A percentile compares a stretch with the other conserved stretches of the same genome.
phyloP scores from a whole-genome alignment of 1,284 basidiomycete genomes.

The Schizophyllum amplum region DNA sequence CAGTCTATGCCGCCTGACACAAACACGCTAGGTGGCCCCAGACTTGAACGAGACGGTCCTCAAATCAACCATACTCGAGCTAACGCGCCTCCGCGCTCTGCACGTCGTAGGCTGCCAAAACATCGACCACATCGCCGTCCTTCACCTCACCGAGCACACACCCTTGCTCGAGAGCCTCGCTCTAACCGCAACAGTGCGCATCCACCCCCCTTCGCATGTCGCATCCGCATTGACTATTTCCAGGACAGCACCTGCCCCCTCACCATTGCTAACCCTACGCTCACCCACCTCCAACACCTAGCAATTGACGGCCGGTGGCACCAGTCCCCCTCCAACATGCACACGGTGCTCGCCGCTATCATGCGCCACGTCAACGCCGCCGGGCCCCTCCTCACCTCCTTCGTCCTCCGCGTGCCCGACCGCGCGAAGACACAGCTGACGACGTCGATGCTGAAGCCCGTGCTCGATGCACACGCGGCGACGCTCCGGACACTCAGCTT shows the following conservation, averaged over 20 bases:
- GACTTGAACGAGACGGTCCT: slow-evolving; percentile 46
- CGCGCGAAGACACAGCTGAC: slow-evolving; percentile 19
- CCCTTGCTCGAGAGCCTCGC: slow-evolving; percentile 52
- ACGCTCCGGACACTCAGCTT: slow-evolving; percentile 40
- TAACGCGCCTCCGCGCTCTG: slow-evolving; percentile 45
- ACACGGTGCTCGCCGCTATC: slow-evolving; percentile 28
- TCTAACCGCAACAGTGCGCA: slow-evolving; percentile 44
- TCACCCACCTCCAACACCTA: slow-evolving; percentile 41
- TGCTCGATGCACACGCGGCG: slow-evolving; percentile 30
- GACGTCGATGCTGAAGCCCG: not conserved
- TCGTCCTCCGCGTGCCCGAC: slow-evolving; percentile 43
- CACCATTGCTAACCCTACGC: slow-evolving; percentile 23
- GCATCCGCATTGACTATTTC: slow-evolving; percentile 1
- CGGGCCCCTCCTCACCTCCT: slow-evolving; percentile 33
- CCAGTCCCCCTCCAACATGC: slow-evolving; percentile 23
- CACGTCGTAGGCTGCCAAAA: slow-evolving; percentile 53
- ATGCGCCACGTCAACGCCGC: slow-evolving; percentile 29
- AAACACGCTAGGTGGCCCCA: slow-evolving; percentile 36
- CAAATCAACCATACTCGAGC: slow-evolving; percentile 33
- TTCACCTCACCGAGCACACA: slow-evolving; percentile 36
- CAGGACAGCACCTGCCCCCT: slow-evolving; percentile 32
- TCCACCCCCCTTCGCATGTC: not conserved
- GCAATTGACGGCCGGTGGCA: slow-evolving; percentile 41
- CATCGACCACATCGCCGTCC: slow-evolving; percentile 39
- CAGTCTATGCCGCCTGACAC: not conserved